A percentile compares a stretch with the other conserved stretches of the same genome.
Evolutionary conservation across 2,329 filamentous ascomycete genomes (phyloP).

Genomic region (Juglanconis juglandina): DNA sequence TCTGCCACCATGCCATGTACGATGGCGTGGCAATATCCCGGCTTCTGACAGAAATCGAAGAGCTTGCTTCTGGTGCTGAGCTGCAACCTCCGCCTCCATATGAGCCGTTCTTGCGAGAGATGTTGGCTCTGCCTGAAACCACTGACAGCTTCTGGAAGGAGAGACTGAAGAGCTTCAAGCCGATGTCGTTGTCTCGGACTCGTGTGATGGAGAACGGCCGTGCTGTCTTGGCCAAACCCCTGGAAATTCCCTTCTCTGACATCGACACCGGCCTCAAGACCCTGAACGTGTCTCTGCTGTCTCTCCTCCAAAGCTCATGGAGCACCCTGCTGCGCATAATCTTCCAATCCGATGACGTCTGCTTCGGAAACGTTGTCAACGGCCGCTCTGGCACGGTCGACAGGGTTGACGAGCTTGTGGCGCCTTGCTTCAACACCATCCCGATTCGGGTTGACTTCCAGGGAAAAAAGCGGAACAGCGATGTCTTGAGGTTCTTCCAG

Average conservation of each 20-base stretch:
- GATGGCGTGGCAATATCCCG: constrained; percentile 74
- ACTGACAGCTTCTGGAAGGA: constrained; percentile 65
- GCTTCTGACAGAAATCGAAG: constrained; percentile 69
- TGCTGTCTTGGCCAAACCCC: constrained; percentile 23
- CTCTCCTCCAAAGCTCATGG: constrained; percentile 72
- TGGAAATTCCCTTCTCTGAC: constrained; percentile 36
- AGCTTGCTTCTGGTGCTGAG: constrained; percentile 42
- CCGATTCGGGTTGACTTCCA: constrained; percentile 62
- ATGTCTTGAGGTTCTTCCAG: constrained; percentile 60
- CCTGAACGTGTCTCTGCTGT: constrained; percentile 60
- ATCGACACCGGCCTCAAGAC: constrained; percentile 49
- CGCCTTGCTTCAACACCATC: constrained; percentile 88
- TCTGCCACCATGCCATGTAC: constrained; percentile 78
- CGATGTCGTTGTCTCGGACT: constrained; percentile 20
- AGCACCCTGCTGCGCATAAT: constrained; percentile 58
- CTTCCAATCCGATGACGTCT: constrained; percentile 61
- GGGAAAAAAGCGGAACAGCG: constrained; percentile 44
- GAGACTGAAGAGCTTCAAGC: constrained; percentile 50
- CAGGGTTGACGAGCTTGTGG: constrained; percentile 69
- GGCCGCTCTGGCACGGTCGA: constrained; percentile 68
- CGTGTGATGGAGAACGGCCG: not conserved
- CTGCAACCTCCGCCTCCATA: constrained; percentile 55
- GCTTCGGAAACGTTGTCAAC: constrained; percentile 83
- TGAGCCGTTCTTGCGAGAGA: constrained; percentile 59
- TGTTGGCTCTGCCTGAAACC: constrained; percentile 44